Percentiles rank a stretch among this genome's conserved stretches.
Conservation (phyloP, 208 protist species). For the Leishmania arabica region DNA sequence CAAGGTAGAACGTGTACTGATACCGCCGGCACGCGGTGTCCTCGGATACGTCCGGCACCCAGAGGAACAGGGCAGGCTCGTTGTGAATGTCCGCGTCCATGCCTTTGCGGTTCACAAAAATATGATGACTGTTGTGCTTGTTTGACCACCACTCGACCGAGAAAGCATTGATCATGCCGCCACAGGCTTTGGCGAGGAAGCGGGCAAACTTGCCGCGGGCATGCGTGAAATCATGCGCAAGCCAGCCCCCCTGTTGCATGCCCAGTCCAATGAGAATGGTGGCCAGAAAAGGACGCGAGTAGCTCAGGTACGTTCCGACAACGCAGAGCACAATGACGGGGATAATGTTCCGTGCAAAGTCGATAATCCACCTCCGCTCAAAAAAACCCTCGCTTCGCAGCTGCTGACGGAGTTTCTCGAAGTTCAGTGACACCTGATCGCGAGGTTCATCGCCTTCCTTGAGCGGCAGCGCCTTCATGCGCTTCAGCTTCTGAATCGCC, state of each 20-base stretch:
- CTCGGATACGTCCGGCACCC: conserved; percentile 54
- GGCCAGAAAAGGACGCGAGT: conserved; percentile 53
- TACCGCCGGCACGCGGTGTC: conserved; percentile 62
- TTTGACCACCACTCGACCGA: conserved; percentile 75
- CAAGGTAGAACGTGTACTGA: conserved; percentile 72
- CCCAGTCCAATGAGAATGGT: conserved; percentile 67
- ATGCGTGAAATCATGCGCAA: conserved; percentile 74
- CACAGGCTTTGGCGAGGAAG: conserved; percentile 50
- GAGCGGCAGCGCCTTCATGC: conserved; percentile 73
- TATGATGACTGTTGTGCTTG: conserved; percentile 88
- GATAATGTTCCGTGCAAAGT: conserved; percentile 72
- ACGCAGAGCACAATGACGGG: conserved; percentile 57
- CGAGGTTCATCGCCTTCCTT: conserved; percentile 60
- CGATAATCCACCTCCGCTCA: conserved; percentile 67
- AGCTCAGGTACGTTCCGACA: conserved; percentile 59
- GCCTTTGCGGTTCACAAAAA: conserved; percentile 74
- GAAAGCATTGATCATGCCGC: conserved; percentile 66
- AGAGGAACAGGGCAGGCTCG: conserved; percentile 73
- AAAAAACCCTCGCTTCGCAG: conserved; percentile 68
- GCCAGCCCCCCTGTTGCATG: conserved; percentile 86
- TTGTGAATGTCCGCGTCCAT: conserved; percentile 84
- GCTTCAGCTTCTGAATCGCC: conserved; percentile 75
- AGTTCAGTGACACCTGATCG: conserved; percentile 57
- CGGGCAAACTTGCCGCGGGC: conserved; percentile 49
- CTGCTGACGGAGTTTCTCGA: conserved; percentile 62